Base-by-base conservation (phyloP, 192 early-diverging fungal genomes). In the Mycoemilia scoparia region DNA sequence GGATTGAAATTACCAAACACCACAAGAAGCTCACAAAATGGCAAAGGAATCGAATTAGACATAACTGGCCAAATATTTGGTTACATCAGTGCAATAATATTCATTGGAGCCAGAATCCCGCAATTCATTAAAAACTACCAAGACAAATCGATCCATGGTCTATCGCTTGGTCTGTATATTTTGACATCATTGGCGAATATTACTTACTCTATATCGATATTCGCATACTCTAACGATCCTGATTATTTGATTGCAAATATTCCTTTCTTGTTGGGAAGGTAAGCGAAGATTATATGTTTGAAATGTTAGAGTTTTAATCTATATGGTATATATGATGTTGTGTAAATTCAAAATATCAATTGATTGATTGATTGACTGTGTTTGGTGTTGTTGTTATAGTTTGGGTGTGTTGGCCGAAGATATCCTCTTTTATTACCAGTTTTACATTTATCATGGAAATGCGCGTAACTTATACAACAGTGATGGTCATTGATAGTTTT, bases 121-220 rank as follows among this genome's bases (percentile, higher is more conserved):
- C 82, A 85, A 43, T 71, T 85, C 11, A 49, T 74, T 32, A 71
- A 76, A 48, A 85, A 85, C 52, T 69, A 56, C 39, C 43, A 46
- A 26, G 60, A 67, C 19, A 62, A 69, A 44, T 70, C 65, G 3
- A 73, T 70, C 18, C 76, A 81, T 31, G 82, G 82, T 1, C 60
- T 85, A 17, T 72, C 71, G 6, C 34, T 79, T 7, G 62, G 56
- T 20, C 80, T 83, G 77, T 85, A 81, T 49, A 40, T 66, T 7
- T 79, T 77, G 49, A 63, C 68, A 13, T 67, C 77, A 10, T 38
- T 82, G 32, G 82, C 79, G 5, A 85, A 85, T 39, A 24, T 67
- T 0, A 30, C 43, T 12, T 65, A 51, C 25, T 42, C 33, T 26
- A 32, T 73, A 43, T 84, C 78, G 5, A 70, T 84, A 29, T 58